Conservation (phyloP, 148 eudicot genomes). For the Fagopyrum tataricum region DNA sequence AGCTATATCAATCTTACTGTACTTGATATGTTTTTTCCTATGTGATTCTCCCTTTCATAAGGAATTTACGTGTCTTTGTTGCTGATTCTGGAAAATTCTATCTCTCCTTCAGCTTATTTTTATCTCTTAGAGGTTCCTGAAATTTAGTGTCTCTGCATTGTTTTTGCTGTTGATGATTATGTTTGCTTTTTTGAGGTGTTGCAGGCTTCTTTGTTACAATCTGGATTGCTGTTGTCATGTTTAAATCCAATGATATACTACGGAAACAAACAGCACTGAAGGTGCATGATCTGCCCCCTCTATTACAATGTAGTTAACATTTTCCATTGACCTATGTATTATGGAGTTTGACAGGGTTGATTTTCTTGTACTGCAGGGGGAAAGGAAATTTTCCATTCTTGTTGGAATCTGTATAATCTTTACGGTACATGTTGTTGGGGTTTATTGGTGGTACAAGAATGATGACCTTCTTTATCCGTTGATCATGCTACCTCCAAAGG, state of each 20-base stretch:
- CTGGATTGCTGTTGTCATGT: constrained; percentile 74
- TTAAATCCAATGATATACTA: constrained; percentile 90
- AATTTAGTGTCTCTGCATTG: background rate
- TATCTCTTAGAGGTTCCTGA: background rate
- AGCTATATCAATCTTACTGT: background rate
- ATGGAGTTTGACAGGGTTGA: background rate
- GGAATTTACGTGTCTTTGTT: background rate
- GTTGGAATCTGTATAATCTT: constrained; percentile 52
- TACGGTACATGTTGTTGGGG: constrained; percentile 67
- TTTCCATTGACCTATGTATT: background rate
- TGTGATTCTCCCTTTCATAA: background rate
- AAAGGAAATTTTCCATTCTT: constrained; percentile 67
- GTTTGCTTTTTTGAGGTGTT: constrained; percentile 14
- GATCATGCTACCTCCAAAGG: constrained; percentile 88
- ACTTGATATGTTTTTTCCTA: constrained; percentile 1
- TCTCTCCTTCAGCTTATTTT: background rate
- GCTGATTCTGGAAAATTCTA: background rate
- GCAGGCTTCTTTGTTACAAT: constrained; percentile 87
- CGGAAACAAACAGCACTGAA: constrained; percentile 92
- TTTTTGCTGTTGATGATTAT: background rate
- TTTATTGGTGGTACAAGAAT: constrained; percentile 86
- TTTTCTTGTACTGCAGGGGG: constrained; percentile 51
- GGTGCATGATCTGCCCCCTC: constrained; percentile 30
- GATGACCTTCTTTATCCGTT: constrained; percentile 76
- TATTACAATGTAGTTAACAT: background rate